These are phyloP conservation scores for Musa schizocarpa DNA, from an alignment of 176 grass and related monocot species.

Conservation along the genomic window DNA sequence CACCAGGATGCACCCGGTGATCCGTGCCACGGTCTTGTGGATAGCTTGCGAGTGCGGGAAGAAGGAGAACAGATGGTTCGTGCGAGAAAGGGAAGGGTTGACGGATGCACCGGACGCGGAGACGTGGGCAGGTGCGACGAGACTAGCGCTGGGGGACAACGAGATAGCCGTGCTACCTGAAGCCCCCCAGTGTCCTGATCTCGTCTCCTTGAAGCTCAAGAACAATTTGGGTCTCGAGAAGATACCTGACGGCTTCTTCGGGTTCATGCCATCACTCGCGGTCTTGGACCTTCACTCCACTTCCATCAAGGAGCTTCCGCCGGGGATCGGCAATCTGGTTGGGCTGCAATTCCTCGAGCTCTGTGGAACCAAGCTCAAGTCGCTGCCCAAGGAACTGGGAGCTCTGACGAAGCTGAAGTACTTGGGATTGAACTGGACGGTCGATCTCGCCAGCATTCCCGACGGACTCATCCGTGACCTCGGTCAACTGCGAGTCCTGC, in stretches of 20 bases:
- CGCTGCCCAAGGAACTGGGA: constrained; percentile 14
- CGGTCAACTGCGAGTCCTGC: constrained; percentile 51
- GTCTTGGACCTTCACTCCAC: constrained; percentile 22
- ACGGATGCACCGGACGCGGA: constrained; percentile 7
- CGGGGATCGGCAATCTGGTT: constrained; percentile 10
- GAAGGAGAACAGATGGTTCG: constrained; percentile 22
- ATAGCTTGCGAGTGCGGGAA: constrained; percentile 13
- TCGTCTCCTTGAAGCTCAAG: constrained; percentile 19
- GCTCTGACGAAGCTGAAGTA: background rate
- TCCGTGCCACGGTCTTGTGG: constrained; percentile 25
- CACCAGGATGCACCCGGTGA: constrained; percentile 58
- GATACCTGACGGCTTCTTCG: constrained; percentile 27
- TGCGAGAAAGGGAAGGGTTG: constrained; percentile 5
- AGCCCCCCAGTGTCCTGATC: background rate
- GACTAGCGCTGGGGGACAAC: constrained; percentile 16
- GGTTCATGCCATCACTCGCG: constrained; percentile 18
- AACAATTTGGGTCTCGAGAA: background rate
- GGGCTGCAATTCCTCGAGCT: constrained; percentile 21
- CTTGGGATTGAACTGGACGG: constrained; percentile 4
- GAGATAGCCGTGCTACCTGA: background rate
- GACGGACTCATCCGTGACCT: constrained; percentile 51
- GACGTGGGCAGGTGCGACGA: background rate
- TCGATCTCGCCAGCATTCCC: constrained; percentile 44
- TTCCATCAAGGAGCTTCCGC: constrained; percentile 12
- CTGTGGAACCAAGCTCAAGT: constrained; percentile 18